Percentiles rank a stretch among this genome's conserved stretches.
Evolutionary conservation across 2,329 filamentous ascomycete species (phyloP).

Genomic region (Colletotrichum sp.): DNA sequence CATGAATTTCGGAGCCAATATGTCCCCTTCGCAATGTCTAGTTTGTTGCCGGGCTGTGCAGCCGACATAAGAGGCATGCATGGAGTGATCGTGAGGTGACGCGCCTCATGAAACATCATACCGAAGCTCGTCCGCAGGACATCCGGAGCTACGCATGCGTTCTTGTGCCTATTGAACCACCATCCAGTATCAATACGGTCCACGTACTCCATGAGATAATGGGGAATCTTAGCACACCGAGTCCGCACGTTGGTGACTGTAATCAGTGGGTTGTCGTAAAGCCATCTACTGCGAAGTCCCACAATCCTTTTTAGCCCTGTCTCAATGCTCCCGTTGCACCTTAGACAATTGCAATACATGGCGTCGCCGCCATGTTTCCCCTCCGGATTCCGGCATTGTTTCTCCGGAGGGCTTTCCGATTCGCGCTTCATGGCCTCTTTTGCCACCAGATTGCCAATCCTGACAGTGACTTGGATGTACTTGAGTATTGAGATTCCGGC

Average conservation of each 20-base stretch:
- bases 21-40: too few relatives aligned
- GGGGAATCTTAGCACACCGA: accelerated
- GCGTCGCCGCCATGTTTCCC: too few relatives aligned
- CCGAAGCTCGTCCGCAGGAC: accelerated
- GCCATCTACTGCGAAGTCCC: not conserved
- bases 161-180: not conserved
- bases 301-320: too few relatives aligned
- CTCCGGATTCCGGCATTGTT: too few relatives aligned
- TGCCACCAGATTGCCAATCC: not conserved
- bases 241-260: accelerated
- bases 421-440: accelerated
- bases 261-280: not conserved
- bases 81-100: not conserved
- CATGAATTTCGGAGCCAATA: accelerated
- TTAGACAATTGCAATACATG: too few relatives aligned
- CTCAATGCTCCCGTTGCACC: too few relatives aligned
- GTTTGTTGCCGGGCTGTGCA: too few relatives aligned
- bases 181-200: not conserved
- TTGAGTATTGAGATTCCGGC: not conserved
- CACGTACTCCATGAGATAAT: accelerated
- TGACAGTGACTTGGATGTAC: not conserved
- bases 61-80: not conserved
- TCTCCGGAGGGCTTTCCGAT: accelerated
- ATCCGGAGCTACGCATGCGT: not conserved
- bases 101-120: not conserved